Percentiles rank a stretch among this genome's conserved stretches.
Evolutionary conservation across 2,329 filamentous ascomycete genomes (phyloP).

Genomic region (Pseudocercospora cruenta): DNA sequence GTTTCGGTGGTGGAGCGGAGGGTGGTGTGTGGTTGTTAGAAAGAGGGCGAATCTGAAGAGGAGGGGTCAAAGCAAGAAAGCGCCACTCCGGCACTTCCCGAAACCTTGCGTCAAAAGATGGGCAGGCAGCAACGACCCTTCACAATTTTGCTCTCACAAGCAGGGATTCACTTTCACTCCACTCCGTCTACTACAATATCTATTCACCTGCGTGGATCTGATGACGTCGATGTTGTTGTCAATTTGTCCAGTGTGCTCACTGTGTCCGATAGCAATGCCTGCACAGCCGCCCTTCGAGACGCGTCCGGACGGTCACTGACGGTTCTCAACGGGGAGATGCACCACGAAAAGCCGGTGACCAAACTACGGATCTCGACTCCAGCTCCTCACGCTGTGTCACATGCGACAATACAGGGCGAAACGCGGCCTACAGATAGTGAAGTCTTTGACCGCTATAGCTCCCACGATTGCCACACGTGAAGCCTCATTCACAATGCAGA

Average conservation of each 20-base stretch:
- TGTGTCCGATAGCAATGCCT: background rate
- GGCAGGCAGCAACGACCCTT: background rate
- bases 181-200: too few species aligned
- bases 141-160: background rate
- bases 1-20: conserved; percentile 7
- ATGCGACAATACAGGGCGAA: background rate
- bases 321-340: background rate
- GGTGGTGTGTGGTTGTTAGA: conserved; percentile 13
- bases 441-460: too few species aligned
- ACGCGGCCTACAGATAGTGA: too few species aligned
- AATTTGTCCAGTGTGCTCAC: background rate
- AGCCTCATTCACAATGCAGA: too few species aligned
- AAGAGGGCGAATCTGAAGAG: background rate
- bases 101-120: conserved; percentile 2
- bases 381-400: background rate
- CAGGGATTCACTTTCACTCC: background rate
- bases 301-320: background rate
- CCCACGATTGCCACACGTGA: too few species aligned
- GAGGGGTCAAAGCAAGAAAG: background rate
- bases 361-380: background rate
- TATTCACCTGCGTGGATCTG: background rate
- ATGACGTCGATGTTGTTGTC: background rate
- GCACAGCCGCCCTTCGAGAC: background rate
- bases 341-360: background rate
- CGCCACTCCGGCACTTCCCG: background rate